phyloP scores from a whole-genome alignment of 345 rosid species.

The Camelina hispida region DNA sequence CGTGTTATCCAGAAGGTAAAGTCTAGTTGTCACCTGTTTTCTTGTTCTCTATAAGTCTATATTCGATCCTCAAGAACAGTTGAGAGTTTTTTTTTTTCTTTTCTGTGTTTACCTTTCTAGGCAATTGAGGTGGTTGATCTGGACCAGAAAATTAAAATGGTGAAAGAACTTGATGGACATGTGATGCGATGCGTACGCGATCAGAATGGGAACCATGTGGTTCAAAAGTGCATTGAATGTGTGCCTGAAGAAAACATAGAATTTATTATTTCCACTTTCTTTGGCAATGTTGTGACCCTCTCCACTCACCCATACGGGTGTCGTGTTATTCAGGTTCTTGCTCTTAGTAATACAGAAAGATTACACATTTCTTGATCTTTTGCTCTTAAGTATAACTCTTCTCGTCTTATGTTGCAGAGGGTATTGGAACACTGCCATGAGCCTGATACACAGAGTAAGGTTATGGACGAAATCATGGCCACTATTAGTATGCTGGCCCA shows the following conservation, averaged over 20 bases:
- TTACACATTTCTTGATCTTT: background rate
- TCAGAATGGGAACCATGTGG: conserved; percentile 97
- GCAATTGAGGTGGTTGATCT: conserved; percentile 91
- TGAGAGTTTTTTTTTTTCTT: background rate
- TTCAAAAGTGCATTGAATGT: conserved; percentile 97
- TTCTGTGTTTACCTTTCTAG: conserved; percentile 43
- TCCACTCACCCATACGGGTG: conserved; percentile 97
- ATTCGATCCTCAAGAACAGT: background rate
- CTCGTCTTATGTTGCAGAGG: conserved; percentile 55
- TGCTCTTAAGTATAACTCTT: background rate
- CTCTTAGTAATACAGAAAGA: background rate
- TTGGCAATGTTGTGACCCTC: conserved; percentile 81
- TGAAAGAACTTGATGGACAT: conserved; percentile 87
- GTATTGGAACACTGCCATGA: conserved; percentile 87
- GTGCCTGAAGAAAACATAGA: conserved; percentile 87
- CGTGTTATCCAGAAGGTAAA: conserved; percentile 96
- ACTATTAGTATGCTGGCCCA: conserved; percentile 93
- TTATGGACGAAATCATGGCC: conserved; percentile 83
- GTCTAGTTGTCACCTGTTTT: background rate
- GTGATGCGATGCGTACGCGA: conserved; percentile 96
- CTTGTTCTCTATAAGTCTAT: background rate
- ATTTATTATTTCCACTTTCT: conserved; percentile 80
- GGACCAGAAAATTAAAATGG: conserved; percentile 90
- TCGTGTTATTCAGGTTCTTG: conserved; percentile 88
- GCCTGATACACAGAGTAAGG: conserved; percentile 72